Percentiles rank a stretch among this genome's conserved stretches.
phyloP scores from a whole-genome alignment of 331 rosid genomes.

The Acacia pycnantha region DNA sequence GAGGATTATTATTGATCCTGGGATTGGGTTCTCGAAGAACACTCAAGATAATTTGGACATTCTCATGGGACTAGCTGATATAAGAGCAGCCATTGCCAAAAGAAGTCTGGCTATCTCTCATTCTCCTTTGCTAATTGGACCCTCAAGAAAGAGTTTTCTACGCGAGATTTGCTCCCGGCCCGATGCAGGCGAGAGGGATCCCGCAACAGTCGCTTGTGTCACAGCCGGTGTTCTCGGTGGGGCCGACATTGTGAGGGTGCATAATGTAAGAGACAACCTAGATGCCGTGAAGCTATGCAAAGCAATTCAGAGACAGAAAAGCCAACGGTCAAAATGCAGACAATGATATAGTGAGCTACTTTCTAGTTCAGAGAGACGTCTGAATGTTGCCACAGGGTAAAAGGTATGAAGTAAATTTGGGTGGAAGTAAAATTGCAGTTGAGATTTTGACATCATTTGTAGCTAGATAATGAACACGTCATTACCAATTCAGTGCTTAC shows the following conservation, averaged over 20 bases:
- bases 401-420: conserved; percentile 6
- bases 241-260: conserved; percentile 87
- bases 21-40: conserved; percentile 85
- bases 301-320: conserved; percentile 54
- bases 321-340: conserved; percentile 27
- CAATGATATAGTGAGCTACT: conserved; percentile 18
- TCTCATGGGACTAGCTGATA: conserved; percentile 54
- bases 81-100: conserved; percentile 56
- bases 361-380: not conserved
- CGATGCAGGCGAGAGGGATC: conserved; percentile 64
- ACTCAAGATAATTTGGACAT: conserved; percentile 68
- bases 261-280: conserved; percentile 72
- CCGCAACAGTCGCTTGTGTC: conserved; percentile 75
- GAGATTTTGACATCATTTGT: not conserved
- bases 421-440: not conserved
- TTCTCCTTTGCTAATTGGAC: conserved; percentile 82
- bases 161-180: conserved; percentile 63
- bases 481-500: not conserved
- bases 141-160: conserved; percentile 84
- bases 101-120: conserved; percentile 69
- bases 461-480: not conserved
- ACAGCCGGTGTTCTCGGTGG: conserved; percentile 64
- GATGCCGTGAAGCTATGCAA: conserved; percentile 84
- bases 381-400: not conserved
- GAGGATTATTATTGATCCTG: conserved; percentile 88